Base-by-base conservation (phyloP, 768 basidiomycete species). In the Boletellus sp. region DNA sequence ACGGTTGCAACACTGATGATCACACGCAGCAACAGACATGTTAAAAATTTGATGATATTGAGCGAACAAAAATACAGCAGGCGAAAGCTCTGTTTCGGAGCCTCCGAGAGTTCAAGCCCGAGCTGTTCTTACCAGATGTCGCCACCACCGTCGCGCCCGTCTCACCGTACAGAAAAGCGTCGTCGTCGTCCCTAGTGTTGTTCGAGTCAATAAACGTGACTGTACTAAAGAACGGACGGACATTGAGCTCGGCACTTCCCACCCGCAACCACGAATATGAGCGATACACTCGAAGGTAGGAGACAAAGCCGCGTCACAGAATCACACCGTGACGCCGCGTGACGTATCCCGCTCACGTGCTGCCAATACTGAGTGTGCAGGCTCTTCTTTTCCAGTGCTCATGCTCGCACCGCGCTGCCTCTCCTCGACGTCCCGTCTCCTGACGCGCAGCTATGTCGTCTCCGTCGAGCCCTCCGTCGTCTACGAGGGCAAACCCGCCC, bases 141-240 rank as follows among this genome's bases (percentile, higher is more conserved):
- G 60, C 52, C 47, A 59, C 60, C 54, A 64, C 63, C 42, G 67
- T 50, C 47, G 69, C 63, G 38, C 70, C 56, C 37, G 80, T 71
- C 51, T 78, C 77, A 50, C 87, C 87, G 58, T 89, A 90, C 54
- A 89, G 70, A 64, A 85, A 88, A 22, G 87, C 85, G 67, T 90
- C 87, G 61, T 90, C 87, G 70, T 88, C 87, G 64, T 88, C 85
- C 80, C 81, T 83, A 56, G 45, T 50, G 45, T 54, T 45, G 39
- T 31, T 47, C 50, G 39, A 32, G 68, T 69, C 47, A 69, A 64
- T 66, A 48, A 57, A 56, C 26, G 51, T 42, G 43, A 42, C 42
- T 45, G 57, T 52, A 34, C 50, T 23, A 52, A 53, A 9, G 50
- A 60, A 56, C 42, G 42, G 52, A 65, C 64, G 44, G 65, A 67